Evolutionary conservation across 306 rosid genomes (phyloP), one percentile per base, ranked within the genome.

Genomic region (Casuarina cunninghamiana): DNA sequence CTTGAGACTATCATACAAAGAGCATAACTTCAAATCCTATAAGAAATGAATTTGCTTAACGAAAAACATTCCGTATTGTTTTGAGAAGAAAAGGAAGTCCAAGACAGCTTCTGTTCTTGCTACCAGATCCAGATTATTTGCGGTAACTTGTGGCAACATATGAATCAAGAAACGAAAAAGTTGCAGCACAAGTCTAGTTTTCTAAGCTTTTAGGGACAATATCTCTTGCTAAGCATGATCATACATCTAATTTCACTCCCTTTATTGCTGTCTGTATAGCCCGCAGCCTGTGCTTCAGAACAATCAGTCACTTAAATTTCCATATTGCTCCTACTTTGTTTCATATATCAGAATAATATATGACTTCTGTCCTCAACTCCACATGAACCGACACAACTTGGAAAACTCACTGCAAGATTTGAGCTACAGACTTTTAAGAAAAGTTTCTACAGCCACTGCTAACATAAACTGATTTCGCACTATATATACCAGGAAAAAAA

Each of bases 51-150:
- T 62, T 7, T 62, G 45, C 13, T 12, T 38, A 55, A 0, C 2
- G 45, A 37, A 62, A 4, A 6, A 38, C 12, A 62, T 9, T 26
- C 35, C 45, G 37, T 42, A 37, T 5, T 35, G 7, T 35, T 62
- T 37, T 4, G 2, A 2, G 11, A 35, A 62, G 9, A 12, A 62
- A 62, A 62, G 68, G 68, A 17, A 37, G 43, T 32, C 35, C 15
- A 62, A 62, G 10, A 62, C 17, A 35, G 69, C 63, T 11, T 15
- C 68, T 62, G 46, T 16, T 58, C 71, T 66, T 66, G 50, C 46
- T 39, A 8, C 39, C 26, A 41, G 17, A 66, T 15, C 71, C 32
- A 6, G 12, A 6, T 41, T 16, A 16, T 65, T 16, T 15, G 9
- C 7, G 48, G 71, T 7, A 4, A 19, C 49, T 65, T 21, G 41